Conservation (phyloP, 2,329 filamentous ascomycete species). For the Colletotrichum incanum region DNA sequence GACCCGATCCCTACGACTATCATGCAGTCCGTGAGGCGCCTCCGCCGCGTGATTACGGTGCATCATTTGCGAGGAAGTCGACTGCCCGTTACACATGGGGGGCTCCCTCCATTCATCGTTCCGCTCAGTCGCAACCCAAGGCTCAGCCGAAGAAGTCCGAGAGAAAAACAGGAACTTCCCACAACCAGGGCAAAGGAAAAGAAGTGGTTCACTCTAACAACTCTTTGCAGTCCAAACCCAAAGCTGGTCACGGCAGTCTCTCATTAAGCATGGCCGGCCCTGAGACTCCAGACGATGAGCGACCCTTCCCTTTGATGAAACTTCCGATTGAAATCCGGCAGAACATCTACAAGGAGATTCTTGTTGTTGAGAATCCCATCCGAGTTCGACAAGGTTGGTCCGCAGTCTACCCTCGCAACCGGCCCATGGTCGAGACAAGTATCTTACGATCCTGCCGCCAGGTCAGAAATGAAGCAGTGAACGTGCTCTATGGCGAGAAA, state of each 20-base stretch:
- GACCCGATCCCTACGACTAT: neutral
- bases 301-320: constrained; percentile 3
- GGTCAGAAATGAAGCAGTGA: constrained; percentile 56
- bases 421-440: constrained; percentile 44
- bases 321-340: constrained; percentile 52
- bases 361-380: constrained; percentile 52
- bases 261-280: neutral
- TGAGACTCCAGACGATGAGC: neutral
- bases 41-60: constrained; percentile 22
- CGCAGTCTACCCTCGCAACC: constrained; percentile 49
- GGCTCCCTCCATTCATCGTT: neutral
- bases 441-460: constrained; percentile 57
- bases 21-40: constrained; percentile 19
- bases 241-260: neutral
- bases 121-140: neutral
- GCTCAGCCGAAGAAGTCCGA: neutral
- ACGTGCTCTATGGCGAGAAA: constrained; percentile 65
- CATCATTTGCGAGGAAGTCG: constrained; percentile 30
- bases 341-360: constrained; percentile 51
- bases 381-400: constrained; percentile 54
- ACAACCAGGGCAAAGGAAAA: constrained; percentile 3
- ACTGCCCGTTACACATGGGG: constrained; percentile 36
- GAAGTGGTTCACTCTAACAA: neutral
- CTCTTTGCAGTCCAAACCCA: neutral
- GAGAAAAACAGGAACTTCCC: neutral